Conservation (phyloP, 768 basidiomycete genomes). For the Suillus tomentosus region DNA sequence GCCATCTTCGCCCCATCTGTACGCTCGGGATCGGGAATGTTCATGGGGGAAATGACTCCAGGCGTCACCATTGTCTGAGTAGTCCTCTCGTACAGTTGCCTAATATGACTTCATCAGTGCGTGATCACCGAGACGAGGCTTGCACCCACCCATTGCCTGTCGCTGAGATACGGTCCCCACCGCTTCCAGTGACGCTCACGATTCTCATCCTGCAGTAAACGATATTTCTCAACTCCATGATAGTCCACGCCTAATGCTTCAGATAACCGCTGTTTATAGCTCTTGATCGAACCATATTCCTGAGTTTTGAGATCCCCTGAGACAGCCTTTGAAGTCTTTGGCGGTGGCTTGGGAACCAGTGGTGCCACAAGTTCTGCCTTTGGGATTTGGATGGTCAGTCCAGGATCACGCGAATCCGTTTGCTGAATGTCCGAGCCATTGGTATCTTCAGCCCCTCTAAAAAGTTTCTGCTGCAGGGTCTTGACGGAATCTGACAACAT, state of each 20-base stretch:
- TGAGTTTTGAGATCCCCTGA: slow-evolving; percentile 23
- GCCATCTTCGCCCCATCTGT: slow-evolving; percentile 99
- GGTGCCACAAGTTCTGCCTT: slow-evolving; percentile 41
- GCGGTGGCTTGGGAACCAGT: slow-evolving; percentile 36
- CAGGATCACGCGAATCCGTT: slow-evolving; percentile 30
- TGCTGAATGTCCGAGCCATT: slow-evolving; percentile 16
- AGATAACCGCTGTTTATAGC: slow-evolving; percentile 66
- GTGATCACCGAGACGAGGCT: background rate
- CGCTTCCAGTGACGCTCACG: slow-evolving; percentile 94
- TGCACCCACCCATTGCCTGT: slow-evolving; percentile 89
- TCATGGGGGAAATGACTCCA: slow-evolving; percentile 96
- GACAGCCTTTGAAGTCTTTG: slow-evolving; percentile 45
- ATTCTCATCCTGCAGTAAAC: slow-evolving; percentile 80
- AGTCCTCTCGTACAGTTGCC: slow-evolving; percentile 99
- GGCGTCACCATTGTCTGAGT: slow-evolving; percentile 93
- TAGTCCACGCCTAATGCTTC: slow-evolving; percentile 70
- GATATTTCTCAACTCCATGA: slow-evolving; percentile 78
- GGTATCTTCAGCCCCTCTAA: slow-evolving; percentile 44
- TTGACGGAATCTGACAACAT: slow-evolving; percentile 53
- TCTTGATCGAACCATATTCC: slow-evolving; percentile 25
- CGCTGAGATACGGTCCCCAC: slow-evolving; percentile 97
- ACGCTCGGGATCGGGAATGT: slow-evolving; percentile 90
- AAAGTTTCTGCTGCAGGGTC: slow-evolving; percentile 75
- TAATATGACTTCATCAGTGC: slow-evolving; percentile 31
- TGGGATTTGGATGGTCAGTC: slow-evolving; percentile 74